These are phyloP conservation scores for Termitomyces sp. DNA, from an alignment of 768 basidiomycete genomes.

Conservation along the genomic window DNA sequence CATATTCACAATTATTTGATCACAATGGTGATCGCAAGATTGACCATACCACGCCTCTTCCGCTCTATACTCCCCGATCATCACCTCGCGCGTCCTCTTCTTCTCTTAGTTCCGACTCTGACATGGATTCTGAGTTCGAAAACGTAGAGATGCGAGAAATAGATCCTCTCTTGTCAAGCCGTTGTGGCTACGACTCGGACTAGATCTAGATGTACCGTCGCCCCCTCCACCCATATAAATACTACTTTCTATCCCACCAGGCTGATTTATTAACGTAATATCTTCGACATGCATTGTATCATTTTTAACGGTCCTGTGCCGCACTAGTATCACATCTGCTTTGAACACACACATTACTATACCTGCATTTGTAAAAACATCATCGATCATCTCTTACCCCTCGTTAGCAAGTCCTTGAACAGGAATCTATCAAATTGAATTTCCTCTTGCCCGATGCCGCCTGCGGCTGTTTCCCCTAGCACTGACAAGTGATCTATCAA, in stretches of 20 bases:
- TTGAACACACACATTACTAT: not conserved
- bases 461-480: not conserved
- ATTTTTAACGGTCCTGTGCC: not conserved
- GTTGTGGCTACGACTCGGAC: slow-evolving; percentile 1
- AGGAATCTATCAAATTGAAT: not conserved
- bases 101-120: not conserved
- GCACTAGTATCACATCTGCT: not conserved
- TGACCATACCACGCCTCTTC: slow-evolving; percentile 60
- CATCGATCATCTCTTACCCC: not conserved
- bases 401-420: not conserved
- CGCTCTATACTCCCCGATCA: slow-evolving; percentile 50
- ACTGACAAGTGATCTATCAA: not conserved
- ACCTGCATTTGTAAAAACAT: not conserved
- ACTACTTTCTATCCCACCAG: not conserved
- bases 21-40: slow-evolving; percentile 68
- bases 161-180: slow-evolving; percentile 1
- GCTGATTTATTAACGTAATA: not conserved
- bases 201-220: not conserved
- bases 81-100: slow-evolving; percentile 5
- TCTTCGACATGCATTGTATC: not conserved
- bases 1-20: slow-evolving; percentile 69
- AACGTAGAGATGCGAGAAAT: slow-evolving; percentile 1
- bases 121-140: not conserved
- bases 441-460: not conserved
- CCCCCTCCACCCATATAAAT: not conserved